Percentiles rank a stretch among this genome's conserved stretches.
phyloP scores from a whole-genome alignment of 2,329 filamentous ascomycete species.

The Phoma herbarum region DNA sequence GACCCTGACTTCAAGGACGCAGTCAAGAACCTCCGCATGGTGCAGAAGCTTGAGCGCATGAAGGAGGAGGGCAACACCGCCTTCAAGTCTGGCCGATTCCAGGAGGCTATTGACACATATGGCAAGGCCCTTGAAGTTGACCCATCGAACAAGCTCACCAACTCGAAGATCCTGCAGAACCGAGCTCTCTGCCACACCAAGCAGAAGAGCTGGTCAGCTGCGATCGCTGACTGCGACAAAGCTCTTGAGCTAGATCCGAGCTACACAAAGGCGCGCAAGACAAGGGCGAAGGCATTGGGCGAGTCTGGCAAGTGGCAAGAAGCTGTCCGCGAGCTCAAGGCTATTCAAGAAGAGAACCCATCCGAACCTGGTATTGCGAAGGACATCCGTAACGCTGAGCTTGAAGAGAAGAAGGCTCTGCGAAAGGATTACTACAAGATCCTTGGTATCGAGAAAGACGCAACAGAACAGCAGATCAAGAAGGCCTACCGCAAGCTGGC shows the following conservation, averaged over 20 bases:
- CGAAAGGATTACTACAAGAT: slow-evolving; percentile 99
- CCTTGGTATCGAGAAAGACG: slow-evolving; percentile 85
- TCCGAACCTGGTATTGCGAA: slow-evolving; percentile 80
- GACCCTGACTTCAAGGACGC: slow-evolving; percentile 92
- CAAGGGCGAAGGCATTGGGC: slow-evolving; percentile 88
- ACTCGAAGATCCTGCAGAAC: slow-evolving; percentile 95
- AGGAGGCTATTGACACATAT: slow-evolving; percentile 85
- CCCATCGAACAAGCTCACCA: slow-evolving; percentile 86
- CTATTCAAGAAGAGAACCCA: slow-evolving; percentile 82
- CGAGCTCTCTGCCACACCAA: slow-evolving; percentile 84
- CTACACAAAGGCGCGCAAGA: slow-evolving; percentile 92
- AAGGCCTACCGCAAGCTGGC: slow-evolving; percentile 96
- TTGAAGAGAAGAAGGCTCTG: slow-evolving; percentile 97
- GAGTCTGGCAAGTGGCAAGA: slow-evolving; percentile 91
- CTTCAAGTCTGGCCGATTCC: slow-evolving; percentile 85
- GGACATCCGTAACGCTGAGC: slow-evolving; percentile 88
- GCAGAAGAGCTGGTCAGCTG: slow-evolving; percentile 83
- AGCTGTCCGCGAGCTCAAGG: slow-evolving; percentile 87
- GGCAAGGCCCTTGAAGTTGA: slow-evolving; percentile 84
- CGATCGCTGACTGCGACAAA: slow-evolving; percentile 84
- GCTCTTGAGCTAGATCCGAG: slow-evolving; percentile 83
- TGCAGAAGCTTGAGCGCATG: slow-evolving; percentile 90
- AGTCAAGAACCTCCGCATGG: slow-evolving; percentile 85
- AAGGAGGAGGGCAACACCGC: slow-evolving; percentile 92
- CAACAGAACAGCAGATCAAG: slow-evolving; percentile 86